Conservation (phyloP, 345 rosid species). For the Gossypium raimondii region DNA sequence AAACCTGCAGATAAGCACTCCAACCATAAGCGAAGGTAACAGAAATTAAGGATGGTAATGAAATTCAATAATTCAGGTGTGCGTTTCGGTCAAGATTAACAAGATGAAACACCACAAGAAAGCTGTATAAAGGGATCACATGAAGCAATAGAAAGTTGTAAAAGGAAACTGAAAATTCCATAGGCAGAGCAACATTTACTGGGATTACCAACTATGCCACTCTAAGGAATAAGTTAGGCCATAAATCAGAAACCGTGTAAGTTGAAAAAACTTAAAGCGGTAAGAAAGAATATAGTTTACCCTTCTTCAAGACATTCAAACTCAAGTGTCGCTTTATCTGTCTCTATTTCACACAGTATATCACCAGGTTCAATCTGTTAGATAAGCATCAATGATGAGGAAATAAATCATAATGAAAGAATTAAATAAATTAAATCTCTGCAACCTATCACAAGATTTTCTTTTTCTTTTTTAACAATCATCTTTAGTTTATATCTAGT, state of each 20-base stretch:
- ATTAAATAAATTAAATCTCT: constrained; percentile 18
- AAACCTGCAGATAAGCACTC: constrained; percentile 47
- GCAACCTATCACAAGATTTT: constrained; percentile 17
- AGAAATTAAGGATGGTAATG: neutral
- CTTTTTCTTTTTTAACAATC: constrained; percentile 10
- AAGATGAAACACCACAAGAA: constrained; percentile 9
- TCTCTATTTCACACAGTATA: constrained; percentile 88
- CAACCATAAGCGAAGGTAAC: constrained; percentile 10
- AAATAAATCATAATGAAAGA: constrained; percentile 24
- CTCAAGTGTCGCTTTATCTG: constrained; percentile 95
- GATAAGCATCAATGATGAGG: constrained; percentile 23
- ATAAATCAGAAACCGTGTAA: neutral
- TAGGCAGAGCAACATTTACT: neutral
- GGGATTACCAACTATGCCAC: neutral
- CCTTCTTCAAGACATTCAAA: constrained; percentile 96
- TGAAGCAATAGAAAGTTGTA: neutral
- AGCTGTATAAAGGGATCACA: constrained; percentile 2
- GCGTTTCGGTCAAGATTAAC: neutral
- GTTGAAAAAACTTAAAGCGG: constrained; percentile 9
- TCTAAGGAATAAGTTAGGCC: neutral
- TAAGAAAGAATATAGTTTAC: constrained; percentile 37
- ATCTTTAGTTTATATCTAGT: constrained; percentile 19
- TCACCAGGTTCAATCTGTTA: constrained; percentile 93
- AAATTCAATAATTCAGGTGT: neutral
- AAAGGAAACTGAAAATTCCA: constrained; percentile 11